phyloP scores from a whole-genome alignment of 1,284 basidiomycete species.

The Volvariella surrecta region DNA sequence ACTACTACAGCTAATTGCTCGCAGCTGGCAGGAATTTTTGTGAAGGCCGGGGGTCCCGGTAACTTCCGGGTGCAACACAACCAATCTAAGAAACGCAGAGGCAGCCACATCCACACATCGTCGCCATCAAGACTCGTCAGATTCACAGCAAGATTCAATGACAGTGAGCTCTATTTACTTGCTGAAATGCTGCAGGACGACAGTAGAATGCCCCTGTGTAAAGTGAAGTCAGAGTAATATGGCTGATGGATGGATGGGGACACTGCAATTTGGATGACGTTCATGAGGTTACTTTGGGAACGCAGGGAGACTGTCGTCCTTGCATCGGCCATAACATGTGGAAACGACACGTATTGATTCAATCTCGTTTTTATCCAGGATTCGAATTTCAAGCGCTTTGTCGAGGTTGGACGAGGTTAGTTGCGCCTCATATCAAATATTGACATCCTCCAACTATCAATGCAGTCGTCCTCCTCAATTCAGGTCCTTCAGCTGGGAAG shows the following conservation, averaged over 20 bases:
- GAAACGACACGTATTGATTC: background rate
- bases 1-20: too few relatives aligned
- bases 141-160: slow-evolving; percentile 17
- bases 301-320: background rate
- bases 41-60: too few relatives aligned
- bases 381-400: slow-evolving; percentile 94
- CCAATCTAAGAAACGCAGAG: too few relatives aligned
- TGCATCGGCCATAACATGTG: background rate
- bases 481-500: slow-evolving; percentile 80
- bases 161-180: slow-evolving; percentile 14
- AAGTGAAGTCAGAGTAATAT: slow-evolving; percentile 16
- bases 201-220: slow-evolving; percentile 6
- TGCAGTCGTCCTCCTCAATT: slow-evolving; percentile 88
- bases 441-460: slow-evolving; percentile 2
- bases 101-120: background rate
- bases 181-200: slow-evolving; percentile 6
- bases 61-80: too few relatives aligned
- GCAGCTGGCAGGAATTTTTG: too few relatives aligned
- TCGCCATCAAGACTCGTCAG: slow-evolving; percentile 13
- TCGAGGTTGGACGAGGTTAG: slow-evolving; percentile 90
- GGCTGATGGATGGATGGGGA: slow-evolving; percentile 13
- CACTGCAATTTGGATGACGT: slow-evolving; percentile 5
- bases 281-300: background rate
- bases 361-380: slow-evolving; percentile 26
- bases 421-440: slow-evolving; percentile 15